A percentile compares a stretch with the other conserved stretches of the same genome.
These are phyloP conservation scores for Plenodomus biglobosus DNA, from an alignment of 2,329 filamentous ascomycete species.

Conservation along the genomic window DNA sequence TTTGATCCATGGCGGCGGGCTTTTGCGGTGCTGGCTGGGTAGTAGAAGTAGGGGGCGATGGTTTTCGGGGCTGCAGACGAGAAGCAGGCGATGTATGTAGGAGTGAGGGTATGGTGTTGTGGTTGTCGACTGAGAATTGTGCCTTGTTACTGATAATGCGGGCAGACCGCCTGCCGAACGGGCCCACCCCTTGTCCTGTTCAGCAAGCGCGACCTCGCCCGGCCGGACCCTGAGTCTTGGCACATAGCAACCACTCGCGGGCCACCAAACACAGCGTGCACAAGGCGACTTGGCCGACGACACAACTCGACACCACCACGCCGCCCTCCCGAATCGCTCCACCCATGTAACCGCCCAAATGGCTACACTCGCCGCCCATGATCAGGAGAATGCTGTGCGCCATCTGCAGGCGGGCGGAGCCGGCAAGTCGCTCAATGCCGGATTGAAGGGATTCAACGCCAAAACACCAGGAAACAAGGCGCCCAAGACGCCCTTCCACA, in stretches of 20 bases:
- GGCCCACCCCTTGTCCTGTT: conserved; percentile 7
- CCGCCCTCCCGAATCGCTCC: conserved; percentile 21
- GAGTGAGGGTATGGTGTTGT: conserved; percentile 11
- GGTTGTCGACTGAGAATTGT: conserved; percentile 31
- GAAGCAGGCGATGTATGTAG: conserved; percentile 7
- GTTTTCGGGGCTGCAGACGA: conserved; percentile 7
- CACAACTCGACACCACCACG: conserved; percentile 9
- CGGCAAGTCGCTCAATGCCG: conserved; percentile 71
- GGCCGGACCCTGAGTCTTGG: conserved; percentile 14
- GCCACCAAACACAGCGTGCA: conserved; percentile 29
- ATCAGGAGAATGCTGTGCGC: conserved; percentile 87
- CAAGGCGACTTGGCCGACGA: conserved; percentile 3
- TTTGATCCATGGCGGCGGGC: conserved; percentile 71
- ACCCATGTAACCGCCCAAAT: conserved; percentile 34
- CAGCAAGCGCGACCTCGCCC: conserved; percentile 9
- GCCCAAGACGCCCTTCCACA: conserved; percentile 80
- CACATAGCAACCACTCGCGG: conserved; percentile 25
- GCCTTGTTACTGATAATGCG: conserved; percentile 32
- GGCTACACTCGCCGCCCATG: conserved; percentile 73
- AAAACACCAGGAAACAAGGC: conserved; percentile 78
- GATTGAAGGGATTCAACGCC: conserved; percentile 61
- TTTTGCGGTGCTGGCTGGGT: conserved; percentile 5
- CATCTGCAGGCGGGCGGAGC: conserved; percentile 70
- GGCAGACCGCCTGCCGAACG: conserved; percentile 24
- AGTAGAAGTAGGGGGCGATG: conserved; percentile 3